Evolutionary conservation across 805 yeast genomes (phyloP).

Genomic region (Zygoascus ofunaensis): DNA sequence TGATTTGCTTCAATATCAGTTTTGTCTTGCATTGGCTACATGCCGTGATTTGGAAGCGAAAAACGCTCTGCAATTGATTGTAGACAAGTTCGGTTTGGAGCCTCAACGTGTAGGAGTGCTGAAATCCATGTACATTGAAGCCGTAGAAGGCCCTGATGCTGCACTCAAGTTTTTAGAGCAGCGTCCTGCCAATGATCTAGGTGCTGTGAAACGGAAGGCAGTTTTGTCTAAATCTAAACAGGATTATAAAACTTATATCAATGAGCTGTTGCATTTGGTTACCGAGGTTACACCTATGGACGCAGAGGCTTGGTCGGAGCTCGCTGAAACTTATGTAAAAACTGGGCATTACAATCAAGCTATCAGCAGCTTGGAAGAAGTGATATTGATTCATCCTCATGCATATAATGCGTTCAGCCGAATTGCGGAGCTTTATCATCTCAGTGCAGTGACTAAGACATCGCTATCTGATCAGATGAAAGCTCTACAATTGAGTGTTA

Average conservation of each 20-base stretch:
- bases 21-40: slow-evolving; percentile 53
- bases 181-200: slow-evolving; percentile 25
- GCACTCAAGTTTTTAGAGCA: slow-evolving; percentile 32
- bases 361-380: slow-evolving; percentile 59
- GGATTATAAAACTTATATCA: slow-evolving; percentile 39
- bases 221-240: slow-evolving; percentile 22
- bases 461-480: slow-evolving; percentile 9
- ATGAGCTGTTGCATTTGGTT: slow-evolving; percentile 44
- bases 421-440: slow-evolving; percentile 43
- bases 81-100: slow-evolving; percentile 54
- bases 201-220: slow-evolving; percentile 27
- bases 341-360: slow-evolving; percentile 61
- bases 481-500: slow-evolving; percentile 21
- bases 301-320: slow-evolving; percentile 66
- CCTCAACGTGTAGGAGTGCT: slow-evolving; percentile 50
- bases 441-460: slow-evolving; percentile 9
- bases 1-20: slow-evolving; percentile 60
- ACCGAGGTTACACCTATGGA: slow-evolving; percentile 61
- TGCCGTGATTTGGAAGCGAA: slow-evolving; percentile 66
- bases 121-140: slow-evolving; percentile 48
- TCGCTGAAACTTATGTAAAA: slow-evolving; percentile 53
- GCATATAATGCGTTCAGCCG: slow-evolving; percentile 60
- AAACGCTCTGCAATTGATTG: slow-evolving; percentile 48
- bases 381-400: slow-evolving; percentile 55
- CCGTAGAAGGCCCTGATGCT: slow-evolving; percentile 36